Percentiles rank a stretch among this genome's conserved stretches.
Conservation (phyloP, 2,329 filamentous ascomycete species). For the Immersiporthe knoxdaviesiana region DNA sequence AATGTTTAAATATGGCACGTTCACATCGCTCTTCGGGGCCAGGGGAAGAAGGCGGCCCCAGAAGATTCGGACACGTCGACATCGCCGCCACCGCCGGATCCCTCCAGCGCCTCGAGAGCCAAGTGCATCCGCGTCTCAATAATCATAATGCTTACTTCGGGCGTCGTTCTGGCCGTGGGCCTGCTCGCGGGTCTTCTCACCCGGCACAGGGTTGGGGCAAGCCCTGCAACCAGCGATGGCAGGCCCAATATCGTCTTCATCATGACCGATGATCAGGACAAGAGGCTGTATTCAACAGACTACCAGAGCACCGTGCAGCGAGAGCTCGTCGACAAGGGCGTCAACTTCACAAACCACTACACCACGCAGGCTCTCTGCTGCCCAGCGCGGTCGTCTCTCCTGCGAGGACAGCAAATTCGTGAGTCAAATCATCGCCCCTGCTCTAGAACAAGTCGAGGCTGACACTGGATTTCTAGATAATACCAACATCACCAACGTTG, state of each 20-base stretch:
- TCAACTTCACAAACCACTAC: conserved; percentile 35
- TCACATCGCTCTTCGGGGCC: conserved; percentile 10
- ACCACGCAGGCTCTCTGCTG: conserved; percentile 36
- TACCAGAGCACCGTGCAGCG: conserved; percentile 31
- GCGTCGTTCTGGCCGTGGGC: conserved; percentile 21
- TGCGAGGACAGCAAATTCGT: conserved; percentile 33
- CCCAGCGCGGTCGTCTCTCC: conserved; percentile 34
- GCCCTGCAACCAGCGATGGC: not conserved
- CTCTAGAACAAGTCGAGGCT: not conserved
- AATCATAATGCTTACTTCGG: conserved; percentile 23
- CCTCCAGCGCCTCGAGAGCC: conserved; percentile 12
- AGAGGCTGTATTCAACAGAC: conserved; percentile 30
- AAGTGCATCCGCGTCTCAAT: conserved; percentile 19
- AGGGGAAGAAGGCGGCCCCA: not conserved
- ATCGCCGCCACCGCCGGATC: not conserved
- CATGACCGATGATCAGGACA: conserved; percentile 34
- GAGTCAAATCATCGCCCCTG: not conserved
- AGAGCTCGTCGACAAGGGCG: conserved; percentile 34
- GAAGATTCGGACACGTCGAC: not conserved
- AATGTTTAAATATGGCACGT: conserved; percentile 22
- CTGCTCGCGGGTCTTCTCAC: conserved; percentile 27
- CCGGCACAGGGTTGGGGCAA: conserved; percentile 6
- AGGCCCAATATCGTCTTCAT: conserved; percentile 35
- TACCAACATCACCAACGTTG: conserved; percentile 38
- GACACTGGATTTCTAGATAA: conserved; percentile 30